phyloP scores from a whole-genome alignment of 495 filamentous ascomycete species.

The Patellaria atrata region DNA sequence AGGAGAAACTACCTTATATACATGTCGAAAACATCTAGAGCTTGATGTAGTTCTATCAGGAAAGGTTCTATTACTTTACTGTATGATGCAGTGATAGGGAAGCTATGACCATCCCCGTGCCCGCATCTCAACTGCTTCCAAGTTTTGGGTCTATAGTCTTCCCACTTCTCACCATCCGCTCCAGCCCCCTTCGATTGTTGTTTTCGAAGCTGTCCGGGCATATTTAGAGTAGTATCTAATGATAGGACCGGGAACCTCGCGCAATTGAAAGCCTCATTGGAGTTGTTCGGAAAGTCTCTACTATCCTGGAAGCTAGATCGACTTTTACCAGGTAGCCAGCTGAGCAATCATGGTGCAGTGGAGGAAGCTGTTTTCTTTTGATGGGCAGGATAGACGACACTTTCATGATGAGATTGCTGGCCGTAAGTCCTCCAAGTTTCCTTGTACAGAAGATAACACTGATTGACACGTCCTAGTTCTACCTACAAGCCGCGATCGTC shows the following conservation, averaged over 20 bases:
- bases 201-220: no score
- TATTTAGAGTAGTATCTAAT: constrained; percentile 7
- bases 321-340: background rate
- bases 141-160: no score
- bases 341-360: constrained; percentile 27
- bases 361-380: constrained; percentile 25
- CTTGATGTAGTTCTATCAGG: no score
- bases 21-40: no score
- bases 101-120: no score
- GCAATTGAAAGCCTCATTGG: background rate
- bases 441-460: background rate
- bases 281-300: background rate
- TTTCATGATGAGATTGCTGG: constrained; percentile 27
- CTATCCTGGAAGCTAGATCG: background rate
- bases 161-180: no score
- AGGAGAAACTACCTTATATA: no score
- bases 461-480: constrained; percentile 33
- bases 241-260: background rate
- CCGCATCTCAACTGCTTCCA: no score
- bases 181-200: no score
- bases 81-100: no score
- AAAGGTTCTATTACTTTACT: no score
- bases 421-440: constrained; percentile 10
- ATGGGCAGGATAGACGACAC: constrained; percentile 22
- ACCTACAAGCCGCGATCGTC: constrained; percentile 41